Percentiles rank a stretch among this genome's conserved stretches.
phyloP scores from a whole-genome alignment of 2,329 filamentous ascomycete species.

The Fusarium denticulatum region DNA sequence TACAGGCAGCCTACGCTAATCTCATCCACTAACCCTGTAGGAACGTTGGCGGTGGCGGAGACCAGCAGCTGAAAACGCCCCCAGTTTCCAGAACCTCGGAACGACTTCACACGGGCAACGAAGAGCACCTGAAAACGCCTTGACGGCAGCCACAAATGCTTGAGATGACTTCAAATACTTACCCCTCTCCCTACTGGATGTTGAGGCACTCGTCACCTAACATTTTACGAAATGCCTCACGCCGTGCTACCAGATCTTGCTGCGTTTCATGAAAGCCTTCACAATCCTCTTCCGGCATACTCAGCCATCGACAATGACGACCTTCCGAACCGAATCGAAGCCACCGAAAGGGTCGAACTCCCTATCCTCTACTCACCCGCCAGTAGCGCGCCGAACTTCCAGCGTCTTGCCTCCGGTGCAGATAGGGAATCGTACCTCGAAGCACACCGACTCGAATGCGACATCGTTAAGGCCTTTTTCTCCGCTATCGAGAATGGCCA shows the following conservation, averaged over 20 bases:
- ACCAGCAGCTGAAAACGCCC: slow-evolving; percentile 6
- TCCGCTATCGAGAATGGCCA: slow-evolving; percentile 41
- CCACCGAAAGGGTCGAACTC: slow-evolving; percentile 21
- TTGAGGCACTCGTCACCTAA: not conserved
- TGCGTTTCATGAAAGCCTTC: not conserved
- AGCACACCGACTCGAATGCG: slow-evolving; percentile 28
- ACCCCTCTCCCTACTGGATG: not conserved
- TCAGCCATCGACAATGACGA: slow-evolving; percentile 27
- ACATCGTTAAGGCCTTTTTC: slow-evolving; percentile 47
- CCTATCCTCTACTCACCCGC: slow-evolving; percentile 32
- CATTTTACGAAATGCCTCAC: not conserved
- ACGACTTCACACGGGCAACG: slow-evolving; percentile 6
- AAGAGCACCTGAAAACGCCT: not conserved
- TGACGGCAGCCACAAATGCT: not conserved
- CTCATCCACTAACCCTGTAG: not conserved
- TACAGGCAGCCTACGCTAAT: slow-evolving; percentile 10
- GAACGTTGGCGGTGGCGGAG: slow-evolving; percentile 14
- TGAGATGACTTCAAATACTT: slow-evolving; percentile 23
- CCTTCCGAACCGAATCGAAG: slow-evolving; percentile 36
- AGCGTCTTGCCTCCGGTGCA: not conserved
- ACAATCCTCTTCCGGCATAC: slow-evolving; percentile 27
- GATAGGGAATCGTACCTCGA: slow-evolving; percentile 4
- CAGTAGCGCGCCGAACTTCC: not conserved
- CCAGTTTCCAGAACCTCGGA: not conserved
- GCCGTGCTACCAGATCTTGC: not conserved